phyloP scores from a whole-genome alignment of 225 moss, liverwort and hornwort genomes.

The Ulota crispa region DNA sequence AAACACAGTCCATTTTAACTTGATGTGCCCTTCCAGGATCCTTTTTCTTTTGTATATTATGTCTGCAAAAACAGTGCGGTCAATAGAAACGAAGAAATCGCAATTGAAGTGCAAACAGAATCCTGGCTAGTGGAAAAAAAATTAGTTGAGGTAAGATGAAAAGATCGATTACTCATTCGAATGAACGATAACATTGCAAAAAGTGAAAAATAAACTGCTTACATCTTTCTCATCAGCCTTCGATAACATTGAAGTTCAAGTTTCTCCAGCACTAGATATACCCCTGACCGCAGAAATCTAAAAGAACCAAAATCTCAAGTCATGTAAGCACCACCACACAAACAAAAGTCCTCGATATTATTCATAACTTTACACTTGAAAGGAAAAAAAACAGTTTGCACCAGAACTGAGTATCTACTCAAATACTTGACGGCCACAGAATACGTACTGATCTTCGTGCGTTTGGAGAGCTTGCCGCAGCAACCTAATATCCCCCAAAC shows the following conservation, averaged over 20 bases:
- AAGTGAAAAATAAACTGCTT: slow-evolving; percentile 24
- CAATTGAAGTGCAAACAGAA: not conserved
- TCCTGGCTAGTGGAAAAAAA: not conserved
- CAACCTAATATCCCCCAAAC: slow-evolving; percentile 79
- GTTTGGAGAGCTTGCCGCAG: slow-evolving; percentile 80
- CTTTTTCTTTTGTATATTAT: slow-evolving; percentile 84
- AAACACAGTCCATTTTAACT: slow-evolving; percentile 92
- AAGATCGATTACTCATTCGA: not conserved
- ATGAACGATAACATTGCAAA: not conserved
- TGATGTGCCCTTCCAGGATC: slow-evolving; percentile 88
- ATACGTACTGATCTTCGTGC: slow-evolving; percentile 79
- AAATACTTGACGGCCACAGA: not conserved
- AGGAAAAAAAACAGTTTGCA: not conserved
- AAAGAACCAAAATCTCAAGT: not conserved
- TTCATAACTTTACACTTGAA: not conserved
- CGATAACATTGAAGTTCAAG: slow-evolving; percentile 91
- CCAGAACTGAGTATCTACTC: not conserved
- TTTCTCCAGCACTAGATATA: slow-evolving; percentile 93
- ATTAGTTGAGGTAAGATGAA: not conserved
- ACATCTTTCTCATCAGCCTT: slow-evolving; percentile 96
- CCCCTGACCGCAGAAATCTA: slow-evolving; percentile 95
- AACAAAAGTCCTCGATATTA: not conserved
- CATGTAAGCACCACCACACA: slow-evolving; percentile 2
- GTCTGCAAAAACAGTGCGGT: slow-evolving; percentile 44
- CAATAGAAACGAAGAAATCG: not conserved